Conservation (phyloP, 2,329 filamentous ascomycete genomes). For the Trichoderma hamatum region DNA sequence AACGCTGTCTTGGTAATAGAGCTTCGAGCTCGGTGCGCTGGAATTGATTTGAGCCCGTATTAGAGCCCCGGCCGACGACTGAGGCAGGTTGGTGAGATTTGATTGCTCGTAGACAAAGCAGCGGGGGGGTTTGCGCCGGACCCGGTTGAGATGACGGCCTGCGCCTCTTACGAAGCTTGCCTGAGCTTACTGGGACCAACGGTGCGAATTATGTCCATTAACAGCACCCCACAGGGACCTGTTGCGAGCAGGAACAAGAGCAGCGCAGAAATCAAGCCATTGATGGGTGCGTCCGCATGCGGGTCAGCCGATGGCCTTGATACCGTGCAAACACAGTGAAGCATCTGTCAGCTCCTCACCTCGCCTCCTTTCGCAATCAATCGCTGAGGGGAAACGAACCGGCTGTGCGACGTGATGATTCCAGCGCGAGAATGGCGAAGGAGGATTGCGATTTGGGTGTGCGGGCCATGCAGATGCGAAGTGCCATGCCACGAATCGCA, state of each 20-base stretch:
- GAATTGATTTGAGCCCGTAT: not conserved
- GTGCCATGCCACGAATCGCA: not conserved
- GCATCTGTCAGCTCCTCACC: not conserved
- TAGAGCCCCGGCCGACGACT: not conserved
- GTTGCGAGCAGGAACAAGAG: not conserved
- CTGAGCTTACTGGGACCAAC: constrained; percentile 8
- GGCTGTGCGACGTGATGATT: constrained; percentile 3
- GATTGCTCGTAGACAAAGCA: constrained; percentile 4
- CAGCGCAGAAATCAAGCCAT: not conserved
- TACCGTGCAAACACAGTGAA: not conserved
- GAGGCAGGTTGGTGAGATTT: constrained; percentile 21
- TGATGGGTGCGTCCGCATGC: not conserved
- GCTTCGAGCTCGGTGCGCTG: not conserved
- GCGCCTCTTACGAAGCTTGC: constrained; percentile 18
- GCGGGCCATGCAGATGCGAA: not conserved
- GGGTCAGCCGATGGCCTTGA: not conserved
- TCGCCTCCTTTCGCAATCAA: not conserved
- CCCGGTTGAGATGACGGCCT: constrained; percentile 23
- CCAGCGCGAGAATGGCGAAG: not conserved
- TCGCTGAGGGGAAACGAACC: not conserved
- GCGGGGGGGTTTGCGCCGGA: constrained; percentile 19
- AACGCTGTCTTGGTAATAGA: not conserved
- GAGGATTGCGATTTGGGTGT: not conserved
- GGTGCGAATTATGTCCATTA: constrained; percentile 9
- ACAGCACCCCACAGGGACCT: not conserved